Base-by-base conservation (phyloP, 371 early-diverging fungal species). In the Syncephalastrum monosporum region DNA sequence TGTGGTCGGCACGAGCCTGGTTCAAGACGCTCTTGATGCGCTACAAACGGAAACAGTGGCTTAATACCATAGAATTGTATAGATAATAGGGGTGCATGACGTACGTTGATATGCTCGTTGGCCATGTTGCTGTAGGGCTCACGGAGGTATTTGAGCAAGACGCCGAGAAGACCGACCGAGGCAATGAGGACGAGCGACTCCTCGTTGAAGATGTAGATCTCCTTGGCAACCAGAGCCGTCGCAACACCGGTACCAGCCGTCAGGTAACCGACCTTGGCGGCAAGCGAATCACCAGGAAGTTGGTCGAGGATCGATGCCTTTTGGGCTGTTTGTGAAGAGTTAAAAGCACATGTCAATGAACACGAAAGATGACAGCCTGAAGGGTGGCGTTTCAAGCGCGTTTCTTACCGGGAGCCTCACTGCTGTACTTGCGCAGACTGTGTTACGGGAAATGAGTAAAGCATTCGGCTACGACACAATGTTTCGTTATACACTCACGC, bases 151-250 rank as follows among this genome's bases (percentile, higher is more conserved):
- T 84, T 85, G 75, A 88, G 83, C 60, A 92, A 79, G 17, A 89
- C 70, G 56, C 83, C 79, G 58, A 91, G 83, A 53, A 96, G 86
- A 71, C 91, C 91, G 47, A 78, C 82, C 61, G 84, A 79, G 23
- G 89, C 81, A 44, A 87, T 69, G 61, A 94, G 75, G 52, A 95
- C 91, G 59, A 96, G 77, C 47, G 95, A 85, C 77, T 97, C 97
- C 68, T 91, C 94, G 77, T 96, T 96, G 67, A 95, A 71, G 54
- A 96, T 86, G 77, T 96, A 97, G 73, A 97, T 90, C 78, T 96
- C 98, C 87, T 97, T 95, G 65, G 95, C 90, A 68, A 97, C 85
- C 60, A 91, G 76, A 72, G 85, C 91, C 47, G 96, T 90, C 47
- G 95, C 88, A 56, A 91, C 75, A 65, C 94, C 93, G 49, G 93